Evolutionary conservation across 148 eudicot genomes (phyloP).

Genomic region (Amaranthus palmeri): DNA sequence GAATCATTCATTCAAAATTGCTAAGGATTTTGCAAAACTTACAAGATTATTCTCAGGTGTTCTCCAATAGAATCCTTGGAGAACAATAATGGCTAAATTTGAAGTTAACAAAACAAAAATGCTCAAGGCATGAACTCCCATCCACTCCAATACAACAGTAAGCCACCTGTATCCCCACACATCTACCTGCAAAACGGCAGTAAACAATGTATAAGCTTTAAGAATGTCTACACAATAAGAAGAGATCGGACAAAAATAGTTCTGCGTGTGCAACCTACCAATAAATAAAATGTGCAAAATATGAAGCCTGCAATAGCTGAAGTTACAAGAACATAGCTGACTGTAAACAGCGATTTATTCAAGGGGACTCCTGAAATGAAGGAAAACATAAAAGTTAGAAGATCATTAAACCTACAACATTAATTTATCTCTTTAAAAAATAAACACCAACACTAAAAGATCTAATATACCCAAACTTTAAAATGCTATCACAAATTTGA

Average conservation of each 20-base stretch:
- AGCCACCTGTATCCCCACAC: constrained; percentile 47
- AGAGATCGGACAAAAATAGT: no score
- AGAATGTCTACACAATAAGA: not conserved
- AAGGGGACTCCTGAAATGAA: constrained; percentile 62
- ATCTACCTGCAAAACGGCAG: constrained; percentile 51
- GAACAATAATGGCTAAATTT: constrained; percentile 54
- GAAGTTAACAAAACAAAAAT: constrained; percentile 61
- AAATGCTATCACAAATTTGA: not conserved
- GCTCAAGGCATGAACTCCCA: constrained; percentile 70
- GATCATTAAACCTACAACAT: not conserved
- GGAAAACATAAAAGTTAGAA: constrained; percentile 7
- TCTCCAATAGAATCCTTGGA: constrained; percentile 77
- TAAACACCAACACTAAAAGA: not conserved
- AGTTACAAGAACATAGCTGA: constrained; percentile 68
- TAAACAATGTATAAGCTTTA: not conserved
- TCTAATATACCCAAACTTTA: not conserved
- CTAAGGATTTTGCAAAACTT: constrained; percentile 26
- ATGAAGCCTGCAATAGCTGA: constrained; percentile 66
- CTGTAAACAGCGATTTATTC: constrained; percentile 68
- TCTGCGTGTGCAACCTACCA: constrained; percentile 41
- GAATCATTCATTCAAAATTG: not conserved
- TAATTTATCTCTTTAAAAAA: no score
- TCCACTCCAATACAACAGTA: constrained; percentile 56
- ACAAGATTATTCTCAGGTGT: constrained; percentile 67
- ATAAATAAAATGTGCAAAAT: constrained; percentile 56